Percentiles rank a stretch among this genome's conserved stretches.
Conservation (phyloP, 192 early-diverging fungal species). For the Rhizoclosmatium sp. region DNA sequence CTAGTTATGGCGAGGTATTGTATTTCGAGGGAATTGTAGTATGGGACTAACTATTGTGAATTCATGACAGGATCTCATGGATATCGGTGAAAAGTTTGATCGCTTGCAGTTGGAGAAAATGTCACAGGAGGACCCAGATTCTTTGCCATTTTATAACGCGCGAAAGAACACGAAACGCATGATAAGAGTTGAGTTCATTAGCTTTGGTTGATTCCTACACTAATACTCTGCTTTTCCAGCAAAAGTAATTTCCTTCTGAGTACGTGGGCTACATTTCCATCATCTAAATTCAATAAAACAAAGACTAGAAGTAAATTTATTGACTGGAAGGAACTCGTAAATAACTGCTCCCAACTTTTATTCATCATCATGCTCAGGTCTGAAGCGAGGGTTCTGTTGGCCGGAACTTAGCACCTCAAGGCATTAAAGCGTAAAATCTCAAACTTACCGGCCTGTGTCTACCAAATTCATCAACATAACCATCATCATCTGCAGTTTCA, state of each 20-base stretch:
- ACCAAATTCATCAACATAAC: conserved; percentile 44
- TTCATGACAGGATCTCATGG: conserved; percentile 57
- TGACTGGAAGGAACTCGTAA: too few species aligned
- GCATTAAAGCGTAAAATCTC: not conserved
- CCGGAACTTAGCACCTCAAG: too few species aligned
- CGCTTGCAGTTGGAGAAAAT: conserved; percentile 64
- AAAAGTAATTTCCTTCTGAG: not conserved
- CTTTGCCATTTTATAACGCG: conserved; percentile 66
- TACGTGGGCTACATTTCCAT: not conserved
- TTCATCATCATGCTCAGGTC: conserved; percentile 21
- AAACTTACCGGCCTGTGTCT: conserved; percentile 1
- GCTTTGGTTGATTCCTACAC: not conserved
- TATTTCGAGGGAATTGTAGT: not conserved
- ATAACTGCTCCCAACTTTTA: not conserved
- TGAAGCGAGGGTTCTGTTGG: conserved; percentile 11
- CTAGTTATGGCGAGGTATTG: conserved; percentile 8
- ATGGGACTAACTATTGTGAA: not conserved
- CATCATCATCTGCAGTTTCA: conserved; percentile 51
- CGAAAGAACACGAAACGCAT: conserved; percentile 56
- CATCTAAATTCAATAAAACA: not conserved
- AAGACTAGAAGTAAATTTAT: not conserved
- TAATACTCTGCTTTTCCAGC: not conserved
- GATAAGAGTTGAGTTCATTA: conserved; percentile 32
- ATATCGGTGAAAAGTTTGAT: conserved; percentile 71
- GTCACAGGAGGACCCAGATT: conserved; percentile 67